Evolutionary conservation across 495 filamentous ascomycete species (phyloP).

Genomic region (Talaromyces adpressus): DNA sequence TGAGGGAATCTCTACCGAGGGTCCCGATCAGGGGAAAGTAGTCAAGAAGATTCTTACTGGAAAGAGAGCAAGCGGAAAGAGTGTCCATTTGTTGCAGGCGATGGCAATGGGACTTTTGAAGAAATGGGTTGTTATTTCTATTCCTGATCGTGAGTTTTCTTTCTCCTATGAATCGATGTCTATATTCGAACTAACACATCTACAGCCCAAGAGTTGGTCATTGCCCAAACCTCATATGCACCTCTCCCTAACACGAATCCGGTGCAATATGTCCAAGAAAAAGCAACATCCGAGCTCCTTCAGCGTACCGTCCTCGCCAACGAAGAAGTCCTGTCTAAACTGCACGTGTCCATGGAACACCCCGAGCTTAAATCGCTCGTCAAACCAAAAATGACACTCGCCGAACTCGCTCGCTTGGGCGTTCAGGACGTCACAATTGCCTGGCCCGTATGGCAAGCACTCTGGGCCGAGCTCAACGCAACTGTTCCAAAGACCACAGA

Average conservation of each 20-base stretch:
- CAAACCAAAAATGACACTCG: constrained; percentile 54
- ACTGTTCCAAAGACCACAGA: constrained; percentile 38
- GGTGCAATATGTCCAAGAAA: constrained; percentile 66
- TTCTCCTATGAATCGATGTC: not conserved
- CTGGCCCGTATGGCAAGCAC: constrained; percentile 72
- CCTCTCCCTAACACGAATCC: constrained; percentile 53
- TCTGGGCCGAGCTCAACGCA: constrained; percentile 70
- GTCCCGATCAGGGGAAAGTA: constrained; percentile 48
- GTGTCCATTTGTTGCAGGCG: constrained; percentile 74
- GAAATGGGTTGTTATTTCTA: constrained; percentile 79
- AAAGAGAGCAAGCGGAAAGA: constrained; percentile 72
- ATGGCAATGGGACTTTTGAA: constrained; percentile 76
- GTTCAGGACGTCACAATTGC: constrained; percentile 66
- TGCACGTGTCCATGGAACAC: constrained; percentile 55
- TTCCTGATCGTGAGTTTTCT: constrained; percentile 71
- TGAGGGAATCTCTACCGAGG: constrained; percentile 34
- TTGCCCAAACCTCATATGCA: constrained; percentile 70
- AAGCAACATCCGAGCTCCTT: constrained; percentile 66
- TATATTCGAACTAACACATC: constrained; percentile 6
- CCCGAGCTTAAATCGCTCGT: constrained; percentile 46
- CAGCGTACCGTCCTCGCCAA: constrained; percentile 67
- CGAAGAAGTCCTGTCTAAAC: constrained; percentile 49
- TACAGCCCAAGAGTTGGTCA: constrained; percentile 73
- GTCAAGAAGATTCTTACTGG: constrained; percentile 67
- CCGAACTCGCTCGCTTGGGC: constrained; percentile 61